Conservation (phyloP, 306 rosid species). For the Crotalaria pallida region DNA sequence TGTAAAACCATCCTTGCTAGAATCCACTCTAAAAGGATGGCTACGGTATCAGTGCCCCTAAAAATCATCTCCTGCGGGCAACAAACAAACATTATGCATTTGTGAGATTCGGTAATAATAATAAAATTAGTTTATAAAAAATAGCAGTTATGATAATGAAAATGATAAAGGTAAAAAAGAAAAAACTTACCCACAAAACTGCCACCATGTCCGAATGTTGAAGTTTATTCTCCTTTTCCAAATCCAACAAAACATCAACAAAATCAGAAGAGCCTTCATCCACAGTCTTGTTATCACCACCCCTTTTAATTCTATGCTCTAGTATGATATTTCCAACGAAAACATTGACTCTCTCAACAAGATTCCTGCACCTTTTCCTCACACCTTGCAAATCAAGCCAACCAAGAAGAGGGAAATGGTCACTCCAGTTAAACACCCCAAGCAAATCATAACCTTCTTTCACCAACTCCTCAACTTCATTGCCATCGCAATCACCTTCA, state of each 20-base stretch:
- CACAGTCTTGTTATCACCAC: not conserved
- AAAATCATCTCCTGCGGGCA: slow-evolving; percentile 77
- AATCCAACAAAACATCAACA: slow-evolving; percentile 66
- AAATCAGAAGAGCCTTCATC: slow-evolving; percentile 45
- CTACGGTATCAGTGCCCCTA: slow-evolving; percentile 84
- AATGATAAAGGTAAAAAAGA: too few relatives aligned
- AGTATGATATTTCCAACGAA: slow-evolving; percentile 63
- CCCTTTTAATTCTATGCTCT: slow-evolving; percentile 46
- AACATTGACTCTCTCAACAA: slow-evolving; percentile 43
- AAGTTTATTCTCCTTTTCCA: slow-evolving; percentile 51
- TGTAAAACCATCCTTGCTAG: slow-evolving; percentile 72
- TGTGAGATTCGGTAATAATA: too few relatives aligned
- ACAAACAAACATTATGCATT: too few relatives aligned
- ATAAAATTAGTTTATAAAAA: too few relatives aligned
- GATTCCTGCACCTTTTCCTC: slow-evolving; percentile 49
- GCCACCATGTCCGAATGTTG: slow-evolving; percentile 71
- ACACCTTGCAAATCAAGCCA: slow-evolving; percentile 65
- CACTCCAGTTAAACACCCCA: slow-evolving; percentile 73
- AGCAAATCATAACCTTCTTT: slow-evolving; percentile 74
- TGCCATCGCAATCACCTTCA: slow-evolving; percentile 15
- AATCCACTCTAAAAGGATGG: slow-evolving; percentile 80
- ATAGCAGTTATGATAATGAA: too few relatives aligned
- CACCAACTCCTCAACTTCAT: slow-evolving; percentile 52
- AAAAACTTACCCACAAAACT: slow-evolving; percentile 57
- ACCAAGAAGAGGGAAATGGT: slow-evolving; percentile 63